Base-by-base conservation (phyloP, 306 rosid species). In the Sesbania bispinosa region DNA sequence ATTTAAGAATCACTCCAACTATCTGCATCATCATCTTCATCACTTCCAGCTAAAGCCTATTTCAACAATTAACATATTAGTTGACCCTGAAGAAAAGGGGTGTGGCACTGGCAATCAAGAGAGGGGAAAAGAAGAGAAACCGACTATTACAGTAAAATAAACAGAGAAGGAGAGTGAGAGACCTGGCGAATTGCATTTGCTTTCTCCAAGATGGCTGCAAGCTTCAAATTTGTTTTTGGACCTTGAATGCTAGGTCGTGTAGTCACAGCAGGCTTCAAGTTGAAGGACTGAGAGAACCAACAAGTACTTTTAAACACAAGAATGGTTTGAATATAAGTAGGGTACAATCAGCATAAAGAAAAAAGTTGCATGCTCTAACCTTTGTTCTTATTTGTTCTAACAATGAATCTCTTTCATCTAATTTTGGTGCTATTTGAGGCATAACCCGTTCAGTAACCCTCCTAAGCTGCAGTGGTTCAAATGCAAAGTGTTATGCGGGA, bases 111-210 rank as follows among this genome's bases (percentile, higher is more conserved):
- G n/a, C 38, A 29, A 23, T 23, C 13, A 43, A 41, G 35, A 30
- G 62, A 10, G 26, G 10, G 43, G n/a, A 19, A 24, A 8, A 55
- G 62, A 24, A 43, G 27, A 71, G 7, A 16, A n/a, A n/a, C n/a
- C 4, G 26, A 5, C 11, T 19, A 29, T 7, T 32, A 33, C 15
- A 18, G 42, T 45, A 26, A 18, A 24, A 71, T 48, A 54, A 61
- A 64, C 20, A 42, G 18, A 47, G 55, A 36, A 62, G 8, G 39
- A 71, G 45, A 79, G 78, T 66, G 85, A 85, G 43, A 41, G 53
- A 88, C 99, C 99, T 92, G 99, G 73, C 97, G 99, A 80, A 95
- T 92, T 24, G 99, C 92, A 59, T 84, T 92, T 67, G 97, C 99
- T 83, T 84, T 95, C 85, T 89, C 97, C 83, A 95, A 86, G 76